phyloP scores from a whole-genome alignment of 2,329 filamentous ascomycete species.

The Xylaria sp. region DNA sequence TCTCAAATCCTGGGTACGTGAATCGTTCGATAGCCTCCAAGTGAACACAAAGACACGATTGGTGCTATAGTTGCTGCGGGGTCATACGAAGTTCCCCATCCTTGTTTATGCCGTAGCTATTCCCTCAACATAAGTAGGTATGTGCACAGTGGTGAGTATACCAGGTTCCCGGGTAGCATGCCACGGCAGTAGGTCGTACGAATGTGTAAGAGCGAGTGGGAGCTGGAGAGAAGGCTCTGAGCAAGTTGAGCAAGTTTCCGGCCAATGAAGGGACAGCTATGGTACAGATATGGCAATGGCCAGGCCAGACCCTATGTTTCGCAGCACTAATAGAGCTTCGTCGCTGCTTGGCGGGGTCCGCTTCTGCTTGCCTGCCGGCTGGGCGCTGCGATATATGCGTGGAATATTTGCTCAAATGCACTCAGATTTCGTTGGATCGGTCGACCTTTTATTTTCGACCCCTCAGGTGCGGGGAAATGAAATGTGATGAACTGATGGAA shows the following conservation, averaged over 20 bases:
- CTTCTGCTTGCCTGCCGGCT: conserved; percentile 1
- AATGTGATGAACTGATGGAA: not conserved
- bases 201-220: not conserved
- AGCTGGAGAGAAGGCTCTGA: conserved; percentile 17
- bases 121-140: not conserved
- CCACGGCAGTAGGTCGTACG: not conserved
- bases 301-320: not conserved
- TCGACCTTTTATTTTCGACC: conserved; percentile 1
- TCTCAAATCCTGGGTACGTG: not conserved
- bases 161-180: conserved; percentile 19
- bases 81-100: not conserved
- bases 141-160: too few relatives aligned
- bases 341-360: conserved; percentile 11
- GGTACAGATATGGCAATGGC: conserved; percentile 28
- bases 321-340: not conserved
- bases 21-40: conserved; percentile 5
- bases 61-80: not conserved
- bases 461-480: conserved; percentile 8
- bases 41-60: not conserved
- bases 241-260: conserved; percentile 29
- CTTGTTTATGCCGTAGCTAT: not conserved
- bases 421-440: conserved; percentile 9
- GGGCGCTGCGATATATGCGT: not conserved
- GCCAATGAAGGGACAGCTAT: conserved; percentile 16
- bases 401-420: conserved; percentile 36